phyloP scores from a whole-genome alignment of 441 rosid genomes.

The Pelargonium australe region DNA sequence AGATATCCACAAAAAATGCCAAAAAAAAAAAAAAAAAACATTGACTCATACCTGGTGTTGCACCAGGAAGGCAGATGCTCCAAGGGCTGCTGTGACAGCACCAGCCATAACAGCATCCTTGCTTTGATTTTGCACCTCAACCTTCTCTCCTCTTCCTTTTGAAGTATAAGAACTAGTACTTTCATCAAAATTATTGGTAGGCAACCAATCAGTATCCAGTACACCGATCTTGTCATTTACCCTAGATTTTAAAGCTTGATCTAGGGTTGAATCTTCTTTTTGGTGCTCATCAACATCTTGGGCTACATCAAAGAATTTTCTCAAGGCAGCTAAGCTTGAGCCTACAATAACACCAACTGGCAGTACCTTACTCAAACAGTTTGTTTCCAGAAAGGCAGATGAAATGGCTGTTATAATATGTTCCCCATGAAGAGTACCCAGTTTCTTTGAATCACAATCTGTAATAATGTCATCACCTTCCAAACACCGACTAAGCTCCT shows the following conservation, averaged over 20 bases:
- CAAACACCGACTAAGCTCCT: slow-evolving; percentile 33
- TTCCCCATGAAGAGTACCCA: slow-evolving; percentile 58
- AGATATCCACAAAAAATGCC: not conserved
- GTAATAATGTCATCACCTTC: slow-evolving; percentile 26
- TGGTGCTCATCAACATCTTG: slow-evolving; percentile 29
- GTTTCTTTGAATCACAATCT: slow-evolving; percentile 34
- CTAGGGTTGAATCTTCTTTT: slow-evolving; percentile 25
- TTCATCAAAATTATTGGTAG: slow-evolving; percentile 23
- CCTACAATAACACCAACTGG: slow-evolving; percentile 87
- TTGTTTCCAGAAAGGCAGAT: slow-evolving; percentile 61
- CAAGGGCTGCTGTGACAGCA: slow-evolving; percentile 87
- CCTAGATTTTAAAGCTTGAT: slow-evolving; percentile 24
- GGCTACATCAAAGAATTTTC: slow-evolving; percentile 59
- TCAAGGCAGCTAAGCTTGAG: slow-evolving; percentile 84
- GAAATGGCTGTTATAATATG: slow-evolving; percentile 58
- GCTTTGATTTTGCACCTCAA: slow-evolving; percentile 28
- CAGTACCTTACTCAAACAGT: slow-evolving; percentile 57
- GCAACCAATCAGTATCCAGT: slow-evolving; percentile 22
- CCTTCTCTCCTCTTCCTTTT: slow-evolving; percentile 26
- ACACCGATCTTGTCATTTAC: slow-evolving; percentile 23
- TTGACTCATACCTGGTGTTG: slow-evolving; percentile 54
- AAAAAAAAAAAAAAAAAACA: not conserved
- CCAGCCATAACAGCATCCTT: slow-evolving; percentile 68
- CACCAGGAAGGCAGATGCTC: slow-evolving; percentile 79
- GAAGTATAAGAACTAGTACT: slow-evolving; percentile 21